A percentile compares a stretch with the other conserved stretches of the same genome.
Evolutionary conservation across 2,329 filamentous ascomycete species (phyloP).

Genomic region (Microdochium bolleyi): DNA sequence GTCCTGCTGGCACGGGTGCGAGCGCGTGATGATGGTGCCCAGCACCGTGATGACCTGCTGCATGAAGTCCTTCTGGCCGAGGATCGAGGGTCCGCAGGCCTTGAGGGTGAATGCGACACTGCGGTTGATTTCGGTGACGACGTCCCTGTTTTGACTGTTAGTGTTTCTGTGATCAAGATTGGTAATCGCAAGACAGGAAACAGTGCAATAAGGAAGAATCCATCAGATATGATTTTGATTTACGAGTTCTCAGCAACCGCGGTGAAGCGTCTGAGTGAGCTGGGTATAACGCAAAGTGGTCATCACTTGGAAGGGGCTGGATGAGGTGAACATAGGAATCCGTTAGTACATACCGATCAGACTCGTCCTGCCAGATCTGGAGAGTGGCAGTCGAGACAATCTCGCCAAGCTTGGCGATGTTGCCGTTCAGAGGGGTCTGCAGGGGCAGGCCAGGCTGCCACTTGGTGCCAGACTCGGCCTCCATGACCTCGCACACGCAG

Average conservation of each 20-base stretch:
- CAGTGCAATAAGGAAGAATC: slow-evolving; percentile 3
- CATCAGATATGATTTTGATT: slow-evolving; percentile 30
- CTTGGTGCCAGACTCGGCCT: slow-evolving; percentile 70
- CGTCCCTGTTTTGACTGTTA: slow-evolving; percentile 51
- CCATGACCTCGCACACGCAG: slow-evolving; percentile 80
- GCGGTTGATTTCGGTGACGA: slow-evolving; percentile 91
- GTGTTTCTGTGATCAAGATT: slow-evolving; percentile 12
- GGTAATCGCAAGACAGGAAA: neutral
- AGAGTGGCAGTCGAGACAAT: slow-evolving; percentile 80
- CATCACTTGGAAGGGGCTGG: slow-evolving; percentile 57
- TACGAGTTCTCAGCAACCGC: slow-evolving; percentile 87
- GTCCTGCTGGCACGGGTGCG: slow-evolving; percentile 89
- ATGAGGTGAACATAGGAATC: slow-evolving; percentile 11
- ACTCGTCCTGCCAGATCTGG: slow-evolving; percentile 80
- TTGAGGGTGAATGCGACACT: slow-evolving; percentile 87
- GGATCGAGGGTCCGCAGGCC: slow-evolving; percentile 78
- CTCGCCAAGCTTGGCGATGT: slow-evolving; percentile 78
- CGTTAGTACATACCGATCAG: slow-evolving; percentile 70
- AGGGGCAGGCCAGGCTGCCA: slow-evolving; percentile 86
- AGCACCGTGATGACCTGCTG: slow-evolving; percentile 71
- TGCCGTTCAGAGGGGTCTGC: slow-evolving; percentile 67
- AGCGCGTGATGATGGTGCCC: slow-evolving; percentile 74
- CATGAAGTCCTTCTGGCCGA: slow-evolving; percentile 65
- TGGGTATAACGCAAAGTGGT: slow-evolving; percentile 91
- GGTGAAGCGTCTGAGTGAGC: slow-evolving; percentile 94